Conservation (phyloP, 768 basidiomycete species). For the Crassisporium funariophilum region DNA sequence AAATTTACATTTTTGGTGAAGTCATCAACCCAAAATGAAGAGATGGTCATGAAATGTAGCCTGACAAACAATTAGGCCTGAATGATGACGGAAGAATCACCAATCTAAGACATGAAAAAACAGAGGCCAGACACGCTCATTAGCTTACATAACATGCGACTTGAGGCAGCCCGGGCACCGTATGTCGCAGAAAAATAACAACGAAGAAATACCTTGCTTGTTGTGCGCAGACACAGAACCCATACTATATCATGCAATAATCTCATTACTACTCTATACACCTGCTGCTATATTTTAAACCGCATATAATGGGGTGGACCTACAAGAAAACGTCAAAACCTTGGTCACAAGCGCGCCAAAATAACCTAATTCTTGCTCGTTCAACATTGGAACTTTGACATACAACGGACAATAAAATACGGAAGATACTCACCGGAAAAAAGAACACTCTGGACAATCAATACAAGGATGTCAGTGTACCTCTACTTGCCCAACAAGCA, state of each 20-base stretch:
- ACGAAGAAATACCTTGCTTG: not conserved
- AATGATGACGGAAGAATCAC: not conserved
- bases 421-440: not conserved
- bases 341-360: not conserved
- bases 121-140: not conserved
- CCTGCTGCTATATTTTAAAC: not conserved
- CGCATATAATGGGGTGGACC: not conserved
- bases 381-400: not conserved
- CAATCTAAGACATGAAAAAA: not conserved
- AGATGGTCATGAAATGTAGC: not conserved
- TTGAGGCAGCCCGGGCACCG: not conserved
- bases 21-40: not conserved
- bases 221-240: not conserved
- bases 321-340: not conserved
- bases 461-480: not conserved
- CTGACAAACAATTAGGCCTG: not conserved
- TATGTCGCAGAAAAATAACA: too few relatives aligned
- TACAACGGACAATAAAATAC: not conserved
- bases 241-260: not conserved
- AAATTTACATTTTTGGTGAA: not conserved
- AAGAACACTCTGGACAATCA: not conserved
- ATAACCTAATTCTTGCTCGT: not conserved
- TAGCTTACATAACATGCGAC: not conserved
- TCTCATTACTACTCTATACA: not conserved
- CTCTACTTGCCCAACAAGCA: not conserved